phyloP scores from a whole-genome alignment of 2,329 filamentous ascomycete species.

The Hypocreales sp. region DNA sequence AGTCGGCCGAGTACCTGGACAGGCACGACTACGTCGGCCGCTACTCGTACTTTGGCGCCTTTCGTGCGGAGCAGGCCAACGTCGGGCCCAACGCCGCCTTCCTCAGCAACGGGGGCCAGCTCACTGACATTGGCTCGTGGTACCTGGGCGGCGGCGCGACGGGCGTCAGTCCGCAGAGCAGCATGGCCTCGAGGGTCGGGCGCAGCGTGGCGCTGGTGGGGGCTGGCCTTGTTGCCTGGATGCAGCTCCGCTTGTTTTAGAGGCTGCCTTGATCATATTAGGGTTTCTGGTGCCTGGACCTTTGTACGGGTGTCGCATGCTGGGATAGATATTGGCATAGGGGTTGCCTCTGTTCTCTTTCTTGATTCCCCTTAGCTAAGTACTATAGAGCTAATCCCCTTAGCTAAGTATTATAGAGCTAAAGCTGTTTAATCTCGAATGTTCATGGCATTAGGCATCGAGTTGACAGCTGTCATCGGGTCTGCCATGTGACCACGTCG shows the following conservation, averaged over 20 bases:
- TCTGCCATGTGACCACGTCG: too few species aligned
- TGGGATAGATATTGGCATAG: too few species aligned
- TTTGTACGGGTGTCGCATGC: too few species aligned
- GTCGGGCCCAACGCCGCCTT: constrained; percentile 60
- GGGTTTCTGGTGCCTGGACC: too few species aligned
- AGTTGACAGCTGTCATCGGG: too few species aligned
- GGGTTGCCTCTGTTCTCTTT: too few species aligned
- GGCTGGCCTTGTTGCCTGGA: constrained; percentile 1
- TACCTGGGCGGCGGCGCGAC: constrained; percentile 48
- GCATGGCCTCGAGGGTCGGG: constrained; percentile 2
- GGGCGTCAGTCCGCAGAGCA: constrained; percentile 22
- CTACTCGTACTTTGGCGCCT: constrained; percentile 66
- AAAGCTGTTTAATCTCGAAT: too few species aligned
- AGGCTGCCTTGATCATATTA: constrained; percentile 2
- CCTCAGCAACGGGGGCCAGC: constrained; percentile 47
- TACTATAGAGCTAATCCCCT: too few species aligned
- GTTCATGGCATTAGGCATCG: too few species aligned
- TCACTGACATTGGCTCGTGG: constrained; percentile 65
- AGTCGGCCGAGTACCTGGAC: constrained; percentile 51
- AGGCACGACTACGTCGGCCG: constrained; percentile 36
- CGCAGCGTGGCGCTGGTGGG: constrained; percentile 1
- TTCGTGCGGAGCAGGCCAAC: constrained; percentile 54
- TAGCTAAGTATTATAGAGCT: too few species aligned
- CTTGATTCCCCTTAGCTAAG: too few species aligned
- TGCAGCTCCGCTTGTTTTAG: constrained; percentile 3